Evolutionary conservation across 1,284 basidiomycete genomes (phyloP).

Genomic region (Malassezia psittaci): DNA sequence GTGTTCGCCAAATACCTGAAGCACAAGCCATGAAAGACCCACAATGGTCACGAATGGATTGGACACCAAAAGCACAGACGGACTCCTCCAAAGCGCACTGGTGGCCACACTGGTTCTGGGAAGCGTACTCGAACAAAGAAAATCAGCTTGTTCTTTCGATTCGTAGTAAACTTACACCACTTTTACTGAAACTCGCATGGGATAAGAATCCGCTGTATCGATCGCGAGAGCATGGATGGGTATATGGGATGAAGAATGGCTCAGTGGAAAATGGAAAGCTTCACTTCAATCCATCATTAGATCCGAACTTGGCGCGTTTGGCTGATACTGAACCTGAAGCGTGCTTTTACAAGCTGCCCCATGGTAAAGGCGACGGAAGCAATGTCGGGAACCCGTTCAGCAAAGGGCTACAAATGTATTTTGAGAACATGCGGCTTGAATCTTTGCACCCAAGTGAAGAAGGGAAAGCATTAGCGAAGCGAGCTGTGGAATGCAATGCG

Average conservation of each 20-base stretch:
- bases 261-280: background rate
- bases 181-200: slow-evolving; percentile 81
- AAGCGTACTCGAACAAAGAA: slow-evolving; percentile 54
- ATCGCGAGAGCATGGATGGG: slow-evolving; percentile 84
- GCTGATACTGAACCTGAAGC: slow-evolving; percentile 11
- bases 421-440: slow-evolving; percentile 61
- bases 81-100: slow-evolving; percentile 24
- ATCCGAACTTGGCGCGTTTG: slow-evolving; percentile 3
- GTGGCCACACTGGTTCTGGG: slow-evolving; percentile 95
- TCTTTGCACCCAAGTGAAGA: slow-evolving; percentile 46
- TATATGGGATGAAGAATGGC: slow-evolving; percentile 51
- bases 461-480: slow-evolving; percentile 64
- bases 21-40: slow-evolving; percentile 15
- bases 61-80: slow-evolving; percentile 15
- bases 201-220: slow-evolving; percentile 71
- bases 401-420: slow-evolving; percentile 78
- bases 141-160: slow-evolving; percentile 67
- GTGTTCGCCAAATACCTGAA: slow-evolving; percentile 8
- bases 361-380: slow-evolving; percentile 84
- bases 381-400: slow-evolving; percentile 87
- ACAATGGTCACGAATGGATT: slow-evolving; percentile 33
- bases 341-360: slow-evolving; percentile 70
- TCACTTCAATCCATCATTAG: background rate
- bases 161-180: slow-evolving; percentile 69
- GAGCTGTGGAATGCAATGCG: slow-evolving; percentile 82